These are phyloP conservation scores for Bonia amplexicaulis DNA, from an alignment of 176 grass and related monocot species.

Conservation along the genomic window DNA sequence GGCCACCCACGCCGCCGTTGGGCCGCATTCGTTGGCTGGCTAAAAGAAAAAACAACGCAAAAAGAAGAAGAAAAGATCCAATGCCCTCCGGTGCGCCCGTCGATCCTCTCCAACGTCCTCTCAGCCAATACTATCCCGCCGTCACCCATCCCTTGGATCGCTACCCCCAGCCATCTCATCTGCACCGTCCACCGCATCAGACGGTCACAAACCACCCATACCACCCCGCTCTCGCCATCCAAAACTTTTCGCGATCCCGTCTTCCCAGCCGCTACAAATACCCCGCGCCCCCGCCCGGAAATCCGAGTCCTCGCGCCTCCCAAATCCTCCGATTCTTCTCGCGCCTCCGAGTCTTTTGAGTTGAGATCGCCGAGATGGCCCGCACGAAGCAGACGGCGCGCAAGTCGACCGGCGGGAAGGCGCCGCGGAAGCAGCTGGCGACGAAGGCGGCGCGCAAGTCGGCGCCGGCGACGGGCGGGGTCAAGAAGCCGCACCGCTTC, in stretches of 20 bases:
- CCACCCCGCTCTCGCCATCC: not conserved
- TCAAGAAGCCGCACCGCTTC: conserved; percentile 93
- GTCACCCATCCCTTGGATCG: not conserved
- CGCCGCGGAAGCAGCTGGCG: conserved; percentile 78
- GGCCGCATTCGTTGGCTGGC: not conserved
- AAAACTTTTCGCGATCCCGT: conserved; percentile 24
- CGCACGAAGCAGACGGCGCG: conserved; percentile 81
- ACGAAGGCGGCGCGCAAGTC: conserved; percentile 90
- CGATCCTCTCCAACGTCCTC: not conserved
- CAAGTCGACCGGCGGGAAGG: conserved; percentile 84
- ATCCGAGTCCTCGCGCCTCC: not conserved
- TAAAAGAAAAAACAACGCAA: too few species aligned
- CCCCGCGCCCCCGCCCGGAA: not conserved
- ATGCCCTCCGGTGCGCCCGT: not conserved
- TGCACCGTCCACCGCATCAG: conserved; percentile 17
- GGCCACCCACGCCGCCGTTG: not conserved
- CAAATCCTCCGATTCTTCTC: not conserved
- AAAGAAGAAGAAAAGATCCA: not conserved
- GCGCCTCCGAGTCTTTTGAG: not conserved
- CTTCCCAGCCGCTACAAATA: conserved; percentile 38
- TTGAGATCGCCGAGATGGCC: conserved; percentile 33
- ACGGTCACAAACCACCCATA: conserved; percentile 20
- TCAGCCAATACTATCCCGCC: not conserved
- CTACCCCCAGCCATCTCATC: not conserved
- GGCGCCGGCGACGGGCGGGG: conserved; percentile 71